Percentiles rank a stretch among this genome's conserved stretches.
Conservation (phyloP, 495 filamentous ascomycete species). For the Ramalina peruviana region DNA sequence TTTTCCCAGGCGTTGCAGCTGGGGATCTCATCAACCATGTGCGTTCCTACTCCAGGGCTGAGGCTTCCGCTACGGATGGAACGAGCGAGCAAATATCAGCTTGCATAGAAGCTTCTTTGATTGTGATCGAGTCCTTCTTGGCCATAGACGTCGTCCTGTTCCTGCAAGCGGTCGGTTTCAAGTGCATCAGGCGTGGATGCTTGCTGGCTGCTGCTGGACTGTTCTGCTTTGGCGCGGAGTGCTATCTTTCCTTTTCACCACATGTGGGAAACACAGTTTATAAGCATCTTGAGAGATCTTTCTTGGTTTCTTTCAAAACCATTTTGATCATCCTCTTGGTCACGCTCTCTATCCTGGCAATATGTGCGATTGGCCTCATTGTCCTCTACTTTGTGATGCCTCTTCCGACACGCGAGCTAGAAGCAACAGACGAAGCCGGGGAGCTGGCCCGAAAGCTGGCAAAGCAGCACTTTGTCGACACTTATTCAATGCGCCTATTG, state of each 20-base stretch:
- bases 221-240: slow-evolving; percentile 4
- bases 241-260: slow-evolving; percentile 1
- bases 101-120: slow-evolving; percentile 3
- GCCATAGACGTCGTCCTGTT: slow-evolving; percentile 1
- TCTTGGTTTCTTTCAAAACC: not conserved
- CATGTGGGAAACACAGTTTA: not conserved
- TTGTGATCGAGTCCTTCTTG: slow-evolving; percentile 3
- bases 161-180: not conserved
- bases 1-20: slow-evolving; percentile 6
- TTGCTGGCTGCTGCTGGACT: slow-evolving; percentile 3
- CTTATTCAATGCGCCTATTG: not conserved
- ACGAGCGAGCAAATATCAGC: not conserved
- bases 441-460: too few species aligned
- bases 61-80: not conserved
- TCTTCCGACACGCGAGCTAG: not conserved
- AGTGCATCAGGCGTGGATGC: not conserved
- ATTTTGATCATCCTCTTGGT: not conserved
- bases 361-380: not conserved
- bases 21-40: slow-evolving; percentile 4
- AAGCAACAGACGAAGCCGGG: not conserved
- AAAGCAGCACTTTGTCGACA: not conserved
- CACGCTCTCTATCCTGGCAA: not conserved
- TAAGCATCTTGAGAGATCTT: not conserved
- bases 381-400: not conserved
- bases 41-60: not conserved